Evolutionary conservation across 306 rosid genomes (phyloP).

Genomic region (Fragaria nilgerrensis): DNA sequence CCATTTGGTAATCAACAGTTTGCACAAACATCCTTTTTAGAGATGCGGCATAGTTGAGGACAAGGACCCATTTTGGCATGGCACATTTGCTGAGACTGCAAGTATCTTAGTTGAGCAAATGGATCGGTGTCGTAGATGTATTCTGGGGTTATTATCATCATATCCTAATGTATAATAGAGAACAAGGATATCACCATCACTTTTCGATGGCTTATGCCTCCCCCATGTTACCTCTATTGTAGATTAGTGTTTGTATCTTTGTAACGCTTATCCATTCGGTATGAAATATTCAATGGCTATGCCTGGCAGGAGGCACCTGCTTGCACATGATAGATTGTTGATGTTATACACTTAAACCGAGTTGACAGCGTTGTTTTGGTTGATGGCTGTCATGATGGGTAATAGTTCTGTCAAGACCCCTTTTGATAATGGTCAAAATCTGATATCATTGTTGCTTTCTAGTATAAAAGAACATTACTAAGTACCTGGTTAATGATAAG

Average conservation of each 20-base stretch:
- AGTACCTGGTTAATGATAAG: background rate
- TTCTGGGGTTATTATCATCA: conserved; percentile 5
- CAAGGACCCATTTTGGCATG: background rate
- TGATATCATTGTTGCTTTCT: background rate
- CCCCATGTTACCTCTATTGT: conserved; percentile 18
- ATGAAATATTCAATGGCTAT: background rate
- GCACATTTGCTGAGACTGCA: conserved; percentile 26
- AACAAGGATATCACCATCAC: conserved; percentile 14
- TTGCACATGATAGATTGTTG: background rate
- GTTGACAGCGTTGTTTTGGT: background rate
- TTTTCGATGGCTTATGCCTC: conserved; percentile 18
- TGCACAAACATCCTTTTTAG: conserved; percentile 30
- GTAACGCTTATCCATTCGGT: conserved; percentile 1
- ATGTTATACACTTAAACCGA: background rate
- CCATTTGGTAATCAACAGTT: conserved; percentile 54
- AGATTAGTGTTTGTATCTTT: conserved; percentile 25
- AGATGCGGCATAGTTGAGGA: conserved; percentile 11
- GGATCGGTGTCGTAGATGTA: conserved; percentile 6
- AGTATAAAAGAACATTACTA: background rate
- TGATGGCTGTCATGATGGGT: background rate
- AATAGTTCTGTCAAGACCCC: background rate
- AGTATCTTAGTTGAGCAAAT: conserved; percentile 32
- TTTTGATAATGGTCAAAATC: background rate
- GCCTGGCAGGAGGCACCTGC: background rate
- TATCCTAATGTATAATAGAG: conserved; percentile 16